A percentile compares a stretch with the other conserved stretches of the same genome.
Conservation (phyloP, 495 filamentous ascomycete species). For the Bombardia bombarda region DNA sequence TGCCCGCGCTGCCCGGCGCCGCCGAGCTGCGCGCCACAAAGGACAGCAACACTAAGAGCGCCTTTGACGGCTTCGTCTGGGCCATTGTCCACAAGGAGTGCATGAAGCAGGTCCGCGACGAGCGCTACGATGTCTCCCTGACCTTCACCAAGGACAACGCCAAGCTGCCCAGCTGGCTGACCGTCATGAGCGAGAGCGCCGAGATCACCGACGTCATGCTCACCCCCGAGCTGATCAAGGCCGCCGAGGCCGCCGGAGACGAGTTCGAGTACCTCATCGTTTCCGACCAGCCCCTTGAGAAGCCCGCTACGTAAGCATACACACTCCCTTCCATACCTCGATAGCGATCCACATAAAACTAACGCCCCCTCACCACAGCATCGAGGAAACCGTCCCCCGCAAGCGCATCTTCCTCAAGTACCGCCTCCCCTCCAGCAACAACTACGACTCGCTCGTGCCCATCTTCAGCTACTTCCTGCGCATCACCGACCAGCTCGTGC, state of each 20-base stretch:
- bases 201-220: constrained; percentile 87
- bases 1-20: constrained; percentile 51
- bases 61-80: constrained; percentile 88
- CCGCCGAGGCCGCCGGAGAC: constrained; percentile 72
- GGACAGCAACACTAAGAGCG: constrained; percentile 63
- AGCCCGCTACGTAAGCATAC: constrained; percentile 68
- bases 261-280: constrained; percentile 81
- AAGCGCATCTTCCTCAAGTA: constrained; percentile 80
- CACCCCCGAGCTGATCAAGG: constrained; percentile 74
- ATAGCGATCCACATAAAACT: too few species aligned
- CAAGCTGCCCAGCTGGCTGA: constrained; percentile 86
- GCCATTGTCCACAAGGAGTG: constrained; percentile 90
- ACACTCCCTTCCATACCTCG: too few species aligned
- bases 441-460: constrained; percentile 60
- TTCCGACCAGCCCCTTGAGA: constrained; percentile 84
- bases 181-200: constrained; percentile 92
- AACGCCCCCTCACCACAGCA: too few species aligned
- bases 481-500: constrained; percentile 70
- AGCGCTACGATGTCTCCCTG: constrained; percentile 89
- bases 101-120: constrained; percentile 84
- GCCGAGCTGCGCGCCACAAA: constrained; percentile 45
- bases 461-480: constrained; percentile 80
- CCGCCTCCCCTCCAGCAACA: constrained; percentile 56
- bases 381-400: constrained; percentile 75
- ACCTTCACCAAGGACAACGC: constrained; percentile 85